Evolutionary conservation across 2,329 filamentous ascomycete species (phyloP).

Genomic region (Fusarium sp.): DNA sequence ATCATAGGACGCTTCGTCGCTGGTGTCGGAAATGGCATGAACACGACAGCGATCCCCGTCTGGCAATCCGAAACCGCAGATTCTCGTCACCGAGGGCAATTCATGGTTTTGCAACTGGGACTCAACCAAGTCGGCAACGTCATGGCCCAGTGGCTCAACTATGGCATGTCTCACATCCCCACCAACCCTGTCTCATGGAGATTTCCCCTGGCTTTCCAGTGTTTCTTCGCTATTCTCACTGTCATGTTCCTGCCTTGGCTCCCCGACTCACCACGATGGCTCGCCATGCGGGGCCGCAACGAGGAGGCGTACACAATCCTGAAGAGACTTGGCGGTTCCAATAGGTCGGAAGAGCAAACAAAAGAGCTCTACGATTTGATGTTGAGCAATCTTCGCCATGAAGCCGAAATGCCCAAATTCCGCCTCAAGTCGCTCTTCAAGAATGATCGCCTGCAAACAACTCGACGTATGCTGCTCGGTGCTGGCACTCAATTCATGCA

Average conservation of each 20-base stretch:
- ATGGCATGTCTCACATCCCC: slow-evolving; percentile 52
- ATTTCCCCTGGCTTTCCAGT: slow-evolving; percentile 59
- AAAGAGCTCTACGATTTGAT: slow-evolving; percentile 1
- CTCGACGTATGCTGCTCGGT: slow-evolving; percentile 18
- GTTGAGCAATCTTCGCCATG: neutral
- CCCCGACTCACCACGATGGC: slow-evolving; percentile 14
- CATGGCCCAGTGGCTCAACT: slow-evolving; percentile 55
- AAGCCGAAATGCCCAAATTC: neutral
- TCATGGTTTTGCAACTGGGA: slow-evolving; percentile 14
- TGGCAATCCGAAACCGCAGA: slow-evolving; percentile 54
- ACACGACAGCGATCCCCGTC: slow-evolving; percentile 52
- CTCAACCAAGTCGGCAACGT: slow-evolving; percentile 49
- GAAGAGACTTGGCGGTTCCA: neutral
- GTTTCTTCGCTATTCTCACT: slow-evolving; percentile 38
- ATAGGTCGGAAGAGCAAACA: slow-evolving; percentile 2
- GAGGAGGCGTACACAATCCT: slow-evolving; percentile 9
- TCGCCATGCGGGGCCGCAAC: neutral
- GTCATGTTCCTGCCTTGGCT: slow-evolving; percentile 44
- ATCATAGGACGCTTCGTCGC: slow-evolving; percentile 47
- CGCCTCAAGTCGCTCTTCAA: slow-evolving; percentile 8
- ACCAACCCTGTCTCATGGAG: slow-evolving; percentile 53
- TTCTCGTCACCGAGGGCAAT: slow-evolving; percentile 19
- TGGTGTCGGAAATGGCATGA: slow-evolving; percentile 59
- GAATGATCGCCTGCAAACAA: slow-evolving; percentile 15
- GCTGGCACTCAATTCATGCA: slow-evolving; percentile 25